Conservation (phyloP, 2,329 filamentous ascomycete species). For the Microcyclospora tardicrescens region DNA sequence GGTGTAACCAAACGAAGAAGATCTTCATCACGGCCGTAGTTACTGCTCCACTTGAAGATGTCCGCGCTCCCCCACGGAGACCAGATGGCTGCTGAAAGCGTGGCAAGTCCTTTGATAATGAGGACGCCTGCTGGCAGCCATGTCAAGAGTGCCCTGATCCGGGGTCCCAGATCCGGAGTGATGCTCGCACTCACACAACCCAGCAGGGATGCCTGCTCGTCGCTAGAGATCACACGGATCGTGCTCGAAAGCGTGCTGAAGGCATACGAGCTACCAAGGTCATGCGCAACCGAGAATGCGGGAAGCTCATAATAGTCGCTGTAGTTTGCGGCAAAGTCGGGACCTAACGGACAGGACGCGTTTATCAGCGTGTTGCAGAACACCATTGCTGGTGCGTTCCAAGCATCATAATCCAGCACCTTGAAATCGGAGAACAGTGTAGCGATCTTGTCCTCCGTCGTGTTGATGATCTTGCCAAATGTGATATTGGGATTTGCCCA, state of each 20-base stretch:
- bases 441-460: constrained; percentile 49
- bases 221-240: constrained; percentile 63
- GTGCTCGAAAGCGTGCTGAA: constrained; percentile 71
- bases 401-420: constrained; percentile 67
- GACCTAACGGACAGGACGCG: constrained; percentile 59
- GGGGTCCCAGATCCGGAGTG: constrained; percentile 65
- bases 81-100: constrained; percentile 69
- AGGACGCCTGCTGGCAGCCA: constrained; percentile 71
- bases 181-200: constrained; percentile 72
- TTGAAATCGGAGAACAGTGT: constrained; percentile 62
- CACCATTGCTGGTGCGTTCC: constrained; percentile 33
- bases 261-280: constrained; percentile 70
- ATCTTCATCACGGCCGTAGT: constrained; percentile 90
- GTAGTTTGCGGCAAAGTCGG: constrained; percentile 51
- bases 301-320: constrained; percentile 46
- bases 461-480: constrained; percentile 64
- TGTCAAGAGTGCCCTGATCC: constrained; percentile 54
- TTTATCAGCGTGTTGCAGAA: constrained; percentile 56
- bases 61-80: constrained; percentile 91
- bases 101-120: constrained; percentile 67
- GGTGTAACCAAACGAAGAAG: constrained; percentile 84
- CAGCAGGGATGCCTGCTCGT: constrained; percentile 48
- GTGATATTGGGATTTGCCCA: constrained; percentile 49
- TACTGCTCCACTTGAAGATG: constrained; percentile 92
- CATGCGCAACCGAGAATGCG: constrained; percentile 58